Percentiles rank a stretch among this genome's conserved stretches.
phyloP scores from a whole-genome alignment of 2,329 filamentous ascomycete genomes.

The Thermoascus crustaceus region DNA sequence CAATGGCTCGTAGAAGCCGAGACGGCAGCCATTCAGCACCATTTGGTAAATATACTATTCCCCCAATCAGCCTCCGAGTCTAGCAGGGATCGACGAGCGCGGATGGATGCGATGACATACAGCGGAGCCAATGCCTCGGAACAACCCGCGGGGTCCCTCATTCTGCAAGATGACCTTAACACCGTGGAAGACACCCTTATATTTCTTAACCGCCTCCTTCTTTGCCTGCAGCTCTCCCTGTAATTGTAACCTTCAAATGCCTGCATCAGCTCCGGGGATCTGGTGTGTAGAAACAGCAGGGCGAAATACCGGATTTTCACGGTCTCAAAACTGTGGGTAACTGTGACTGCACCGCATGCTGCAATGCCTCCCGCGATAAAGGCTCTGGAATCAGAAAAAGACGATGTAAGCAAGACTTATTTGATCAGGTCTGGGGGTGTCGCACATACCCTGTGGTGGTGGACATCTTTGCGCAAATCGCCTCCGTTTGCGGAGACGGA shows the following conservation, averaged over 20 bases:
- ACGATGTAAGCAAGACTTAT: neutral
- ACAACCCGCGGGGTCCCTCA: conserved; percentile 76
- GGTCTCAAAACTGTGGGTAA: conserved; percentile 96
- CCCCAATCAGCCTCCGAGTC: conserved; percentile 2
- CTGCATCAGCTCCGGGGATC: neutral
- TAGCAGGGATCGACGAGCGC: conserved; percentile 5
- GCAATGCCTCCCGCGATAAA: conserved; percentile 96
- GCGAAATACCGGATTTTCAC: conserved; percentile 80
- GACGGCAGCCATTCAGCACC: conserved; percentile 87
- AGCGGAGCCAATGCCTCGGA: conserved; percentile 82
- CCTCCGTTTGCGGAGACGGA: conserved; percentile 3
- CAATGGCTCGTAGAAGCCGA: conserved; percentile 96
- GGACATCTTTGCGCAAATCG: conserved; percentile 35
- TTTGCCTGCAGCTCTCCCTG: conserved; percentile 92
- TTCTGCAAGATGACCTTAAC: conserved; percentile 83
- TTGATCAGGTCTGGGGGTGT: neutral
- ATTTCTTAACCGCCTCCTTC: conserved; percentile 75
- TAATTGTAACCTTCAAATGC: conserved; percentile 65
- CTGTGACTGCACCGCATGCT: conserved; percentile 92
- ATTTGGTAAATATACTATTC: conserved; percentile 84
- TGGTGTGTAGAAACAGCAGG: neutral
- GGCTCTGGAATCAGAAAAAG: conserved; percentile 45
- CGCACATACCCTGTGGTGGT: conserved; percentile 44
- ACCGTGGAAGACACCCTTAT: conserved; percentile 85
- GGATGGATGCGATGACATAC: conserved; percentile 30